Evolutionary conservation across 108 stramenopile species (phyloP).

Genomic region (Cyclotella baltica): DNA sequence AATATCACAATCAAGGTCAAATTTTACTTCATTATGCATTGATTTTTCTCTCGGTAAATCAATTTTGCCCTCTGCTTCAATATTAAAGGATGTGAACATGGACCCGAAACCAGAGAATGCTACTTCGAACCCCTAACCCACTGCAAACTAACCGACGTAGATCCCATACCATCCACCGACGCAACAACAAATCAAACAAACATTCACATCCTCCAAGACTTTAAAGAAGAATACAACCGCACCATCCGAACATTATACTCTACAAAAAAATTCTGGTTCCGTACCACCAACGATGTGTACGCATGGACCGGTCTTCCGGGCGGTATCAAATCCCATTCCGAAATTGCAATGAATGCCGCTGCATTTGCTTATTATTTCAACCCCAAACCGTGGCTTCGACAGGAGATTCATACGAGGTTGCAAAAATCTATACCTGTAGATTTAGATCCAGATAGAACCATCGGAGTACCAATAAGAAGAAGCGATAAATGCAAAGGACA

Average conservation of each 20-base stretch:
- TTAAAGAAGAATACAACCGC: constrained; percentile 37
- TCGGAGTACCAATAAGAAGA: constrained; percentile 49
- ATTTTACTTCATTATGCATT: too few species aligned
- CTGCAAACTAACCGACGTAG: constrained; percentile 34
- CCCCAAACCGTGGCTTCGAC: constrained; percentile 26
- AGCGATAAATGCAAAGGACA: constrained; percentile 52
- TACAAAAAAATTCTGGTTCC: constrained; percentile 23
- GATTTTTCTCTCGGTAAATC: too few species aligned
- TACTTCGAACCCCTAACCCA: constrained; percentile 44
- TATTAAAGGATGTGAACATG: constrained; percentile 27
- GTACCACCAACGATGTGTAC: constrained; percentile 20
- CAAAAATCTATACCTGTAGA: constrained; percentile 31
- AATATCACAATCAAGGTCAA: too few species aligned
- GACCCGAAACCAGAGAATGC: constrained; percentile 49
- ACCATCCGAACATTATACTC: constrained; percentile 34
- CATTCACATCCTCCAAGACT: neutral
- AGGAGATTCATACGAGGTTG: constrained; percentile 33
- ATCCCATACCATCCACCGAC: too few species aligned
- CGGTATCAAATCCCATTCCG: constrained; percentile 21
- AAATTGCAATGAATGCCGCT: constrained; percentile 21
- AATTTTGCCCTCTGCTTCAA: neutral
- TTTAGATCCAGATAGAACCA: constrained; percentile 41
- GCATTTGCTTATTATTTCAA: constrained; percentile 44
- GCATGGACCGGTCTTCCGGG: constrained; percentile 33
- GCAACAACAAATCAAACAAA: neutral